These are phyloP conservation scores for Colletotrichum sp. DNA, from an alignment of 2,329 filamentous ascomycete genomes.

Conservation along the genomic window DNA sequence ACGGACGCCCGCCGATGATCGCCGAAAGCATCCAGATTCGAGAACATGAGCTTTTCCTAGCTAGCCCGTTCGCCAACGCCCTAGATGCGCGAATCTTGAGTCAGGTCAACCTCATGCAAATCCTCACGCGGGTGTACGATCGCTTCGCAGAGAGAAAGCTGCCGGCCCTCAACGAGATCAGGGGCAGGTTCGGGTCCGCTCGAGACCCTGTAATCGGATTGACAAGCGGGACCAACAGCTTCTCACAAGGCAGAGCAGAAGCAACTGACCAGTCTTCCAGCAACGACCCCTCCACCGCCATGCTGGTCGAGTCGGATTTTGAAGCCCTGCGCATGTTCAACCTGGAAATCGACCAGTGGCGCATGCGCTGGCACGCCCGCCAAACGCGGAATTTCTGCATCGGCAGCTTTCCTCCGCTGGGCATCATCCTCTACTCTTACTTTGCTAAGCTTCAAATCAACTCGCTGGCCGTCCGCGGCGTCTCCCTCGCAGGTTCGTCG, in stretches of 20 bases:
- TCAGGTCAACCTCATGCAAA: slow-evolving; percentile 25
- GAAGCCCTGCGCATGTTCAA: slow-evolving; percentile 42
- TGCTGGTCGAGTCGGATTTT: slow-evolving; percentile 39
- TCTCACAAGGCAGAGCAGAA: neutral
- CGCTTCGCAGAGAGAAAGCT: slow-evolving; percentile 18
- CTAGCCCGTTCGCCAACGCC: slow-evolving; percentile 24
- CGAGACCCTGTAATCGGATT: neutral
- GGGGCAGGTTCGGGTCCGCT: neutral
- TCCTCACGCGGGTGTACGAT: slow-evolving; percentile 25
- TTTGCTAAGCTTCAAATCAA: neutral
- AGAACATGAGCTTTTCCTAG: slow-evolving; percentile 30
- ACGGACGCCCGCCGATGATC: slow-evolving; percentile 34
- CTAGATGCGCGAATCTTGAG: slow-evolving; percentile 24
- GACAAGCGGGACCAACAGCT: neutral
- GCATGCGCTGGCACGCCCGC: slow-evolving; percentile 22
- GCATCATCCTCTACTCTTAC: neutral
- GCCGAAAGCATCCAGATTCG: slow-evolving; percentile 24
- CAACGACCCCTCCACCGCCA: neutral
- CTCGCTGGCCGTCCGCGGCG: neutral
- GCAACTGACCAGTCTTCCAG: neutral
- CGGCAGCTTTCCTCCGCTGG: neutral
- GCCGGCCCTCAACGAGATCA: neutral
- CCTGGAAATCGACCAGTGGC: slow-evolving; percentile 46
- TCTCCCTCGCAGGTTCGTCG: neutral
- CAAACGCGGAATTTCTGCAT: neutral